phyloP scores from a whole-genome alignment of 345 rosid species.

The Eucalyptus sp. region DNA sequence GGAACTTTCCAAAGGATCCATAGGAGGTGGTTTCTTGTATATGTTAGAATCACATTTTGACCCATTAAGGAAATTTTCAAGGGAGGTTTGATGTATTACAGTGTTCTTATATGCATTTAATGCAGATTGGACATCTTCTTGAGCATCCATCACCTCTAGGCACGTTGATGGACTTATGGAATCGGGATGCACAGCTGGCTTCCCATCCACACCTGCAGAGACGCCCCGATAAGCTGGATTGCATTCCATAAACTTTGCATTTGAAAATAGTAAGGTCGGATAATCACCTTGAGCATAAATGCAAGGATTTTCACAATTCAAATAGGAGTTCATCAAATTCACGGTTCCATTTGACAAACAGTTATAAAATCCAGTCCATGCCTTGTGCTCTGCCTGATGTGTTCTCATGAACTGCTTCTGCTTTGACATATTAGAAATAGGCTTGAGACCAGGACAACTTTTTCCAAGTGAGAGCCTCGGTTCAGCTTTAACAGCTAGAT shows the following conservation, averaged over 20 bases:
- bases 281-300: background rate
- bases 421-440: slow-evolving; percentile 1
- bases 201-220: background rate
- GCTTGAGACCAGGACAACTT: background rate
- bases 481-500: background rate
- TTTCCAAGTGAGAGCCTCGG: background rate
- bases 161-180: background rate
- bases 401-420: background rate
- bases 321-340: background rate
- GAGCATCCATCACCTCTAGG: background rate
- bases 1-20: background rate
- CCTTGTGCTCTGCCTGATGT: background rate
- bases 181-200: background rate
- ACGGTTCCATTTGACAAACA: background rate
- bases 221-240: background rate
- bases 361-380: background rate
- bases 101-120: background rate
- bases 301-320: background rate
- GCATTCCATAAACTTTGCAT: background rate
- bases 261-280: background rate
- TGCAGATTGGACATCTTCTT: slow-evolving; percentile 2
- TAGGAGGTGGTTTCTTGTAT: background rate
- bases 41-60: background rate
- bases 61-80: background rate
- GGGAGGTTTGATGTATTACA: background rate